These are phyloP conservation scores for Backusella westeae DNA, from an alignment of 192 early-diverging fungal genomes.

Conservation along the genomic window DNA sequence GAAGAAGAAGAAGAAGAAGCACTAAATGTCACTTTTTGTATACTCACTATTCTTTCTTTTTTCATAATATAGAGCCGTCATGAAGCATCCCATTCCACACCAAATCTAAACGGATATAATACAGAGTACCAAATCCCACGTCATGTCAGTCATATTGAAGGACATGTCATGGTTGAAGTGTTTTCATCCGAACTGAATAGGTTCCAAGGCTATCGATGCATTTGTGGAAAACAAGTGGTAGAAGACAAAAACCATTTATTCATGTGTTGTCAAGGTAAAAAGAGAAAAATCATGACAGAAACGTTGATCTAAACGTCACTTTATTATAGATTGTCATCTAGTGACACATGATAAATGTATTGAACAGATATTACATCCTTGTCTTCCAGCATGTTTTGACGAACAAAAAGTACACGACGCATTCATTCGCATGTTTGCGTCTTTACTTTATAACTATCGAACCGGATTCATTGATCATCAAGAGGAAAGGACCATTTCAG, in stretches of 20 bases:
- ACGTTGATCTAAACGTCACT: neutral
- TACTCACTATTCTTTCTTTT: neutral
- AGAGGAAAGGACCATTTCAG: conserved; percentile 26
- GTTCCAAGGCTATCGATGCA: conserved; percentile 27
- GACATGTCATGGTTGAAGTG: conserved; percentile 24
- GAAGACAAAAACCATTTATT: neutral
- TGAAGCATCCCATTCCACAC: neutral
- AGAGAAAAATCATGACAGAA: too few species aligned
- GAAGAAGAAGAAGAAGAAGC: neutral
- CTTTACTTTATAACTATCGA: conserved; percentile 71
- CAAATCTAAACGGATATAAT: neutral
- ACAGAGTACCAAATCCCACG: neutral
- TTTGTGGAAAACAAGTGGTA: conserved; percentile 24
- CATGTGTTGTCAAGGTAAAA: conserved; percentile 28
- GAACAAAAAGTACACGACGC: conserved; percentile 62
- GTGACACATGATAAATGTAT: conserved; percentile 48
- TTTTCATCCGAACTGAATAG: conserved; percentile 14
- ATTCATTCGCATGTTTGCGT: conserved; percentile 76
- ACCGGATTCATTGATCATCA: conserved; percentile 41
- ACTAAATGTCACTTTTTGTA: conserved; percentile 9
- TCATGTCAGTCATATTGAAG: conserved; percentile 18
- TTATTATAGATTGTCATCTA: conserved; percentile 38
- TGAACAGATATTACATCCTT: conserved; percentile 52
- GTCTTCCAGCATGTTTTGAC: conserved; percentile 60
- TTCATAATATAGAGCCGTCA: neutral